Conservation (phyloP, 495 filamentous ascomycete species). For the Oleoguttula mirabilis region DNA sequence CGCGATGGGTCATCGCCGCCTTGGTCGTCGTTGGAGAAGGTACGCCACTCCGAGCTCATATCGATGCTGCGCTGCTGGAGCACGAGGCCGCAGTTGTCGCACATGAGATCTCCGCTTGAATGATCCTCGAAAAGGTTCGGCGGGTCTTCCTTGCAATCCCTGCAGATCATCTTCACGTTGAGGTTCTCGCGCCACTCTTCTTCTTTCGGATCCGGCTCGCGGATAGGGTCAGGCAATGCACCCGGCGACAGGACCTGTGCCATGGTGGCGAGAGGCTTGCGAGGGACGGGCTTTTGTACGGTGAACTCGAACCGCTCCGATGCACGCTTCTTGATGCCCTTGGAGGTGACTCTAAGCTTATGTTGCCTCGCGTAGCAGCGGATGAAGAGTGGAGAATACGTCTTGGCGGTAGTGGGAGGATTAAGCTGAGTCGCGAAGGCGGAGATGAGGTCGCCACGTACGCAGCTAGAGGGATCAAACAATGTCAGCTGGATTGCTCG, state of each 20-base stretch:
- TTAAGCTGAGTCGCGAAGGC: background rate
- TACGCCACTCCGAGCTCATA: conserved; percentile 94
- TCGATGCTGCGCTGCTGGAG: conserved; percentile 84
- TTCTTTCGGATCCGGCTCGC: conserved; percentile 13
- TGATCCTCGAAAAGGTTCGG: conserved; percentile 90
- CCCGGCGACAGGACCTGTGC: conserved; percentile 31
- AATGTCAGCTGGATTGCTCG: conserved; percentile 2
- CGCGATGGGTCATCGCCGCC: conserved; percentile 87
- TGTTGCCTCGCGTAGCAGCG: conserved; percentile 38
- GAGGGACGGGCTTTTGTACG: conserved; percentile 8
- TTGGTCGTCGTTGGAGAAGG: conserved; percentile 94
- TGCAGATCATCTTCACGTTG: conserved; percentile 69
- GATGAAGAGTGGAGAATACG: conserved; percentile 55
- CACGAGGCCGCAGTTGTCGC: conserved; percentile 83
- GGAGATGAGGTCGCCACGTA: no score
- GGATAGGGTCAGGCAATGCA: conserved; percentile 26
- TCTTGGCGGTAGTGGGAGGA: conserved; percentile 38
- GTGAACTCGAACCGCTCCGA: conserved; percentile 20
- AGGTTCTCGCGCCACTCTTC: conserved; percentile 61
- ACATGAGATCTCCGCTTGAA: conserved; percentile 83
- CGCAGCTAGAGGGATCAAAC: background rate
- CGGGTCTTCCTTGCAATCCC: conserved; percentile 79
- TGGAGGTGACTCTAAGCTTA: conserved; percentile 34
- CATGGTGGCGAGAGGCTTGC: conserved; percentile 24
- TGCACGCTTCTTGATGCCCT: conserved; percentile 33